These are phyloP conservation scores for Angomonas deanei DNA, from an alignment of 208 protist genomes.

Conservation along the genomic window DNA sequence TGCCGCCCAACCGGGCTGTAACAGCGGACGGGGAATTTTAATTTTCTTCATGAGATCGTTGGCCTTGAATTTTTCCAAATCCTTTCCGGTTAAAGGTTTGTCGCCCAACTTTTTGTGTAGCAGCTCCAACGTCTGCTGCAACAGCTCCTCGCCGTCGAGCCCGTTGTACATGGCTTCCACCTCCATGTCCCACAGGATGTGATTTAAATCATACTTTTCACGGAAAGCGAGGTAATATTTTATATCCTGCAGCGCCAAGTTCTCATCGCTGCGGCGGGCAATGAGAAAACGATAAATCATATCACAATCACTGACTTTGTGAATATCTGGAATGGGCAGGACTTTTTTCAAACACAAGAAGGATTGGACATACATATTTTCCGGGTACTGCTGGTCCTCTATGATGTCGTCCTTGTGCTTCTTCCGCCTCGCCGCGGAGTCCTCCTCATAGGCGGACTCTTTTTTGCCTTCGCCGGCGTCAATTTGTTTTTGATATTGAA, in stretches of 20 bases:
- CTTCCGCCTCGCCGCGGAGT: conserved; percentile 13
- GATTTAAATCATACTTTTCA: conserved; percentile 43
- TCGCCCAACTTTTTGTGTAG: conserved; percentile 17
- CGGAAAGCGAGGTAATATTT: conserved; percentile 49
- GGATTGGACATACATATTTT: conserved; percentile 21
- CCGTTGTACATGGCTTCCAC: conserved; percentile 38
- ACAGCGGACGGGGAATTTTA: conserved; percentile 36
- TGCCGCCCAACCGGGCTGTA: conserved; percentile 45
- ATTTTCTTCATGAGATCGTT: conserved; percentile 7
- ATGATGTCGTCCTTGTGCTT: conserved; percentile 15
- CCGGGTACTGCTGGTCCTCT: conserved; percentile 21
- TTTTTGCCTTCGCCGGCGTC: conserved; percentile 7
- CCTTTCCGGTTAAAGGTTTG: conserved; percentile 8
- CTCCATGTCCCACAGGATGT: conserved; percentile 44
- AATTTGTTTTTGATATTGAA: conserved; percentile 30
- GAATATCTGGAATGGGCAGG: conserved; percentile 46
- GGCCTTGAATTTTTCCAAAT: conserved; percentile 1
- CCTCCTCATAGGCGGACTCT: conserved; percentile 13
- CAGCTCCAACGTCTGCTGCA: conserved; percentile 25
- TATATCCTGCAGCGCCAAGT: conserved; percentile 24
- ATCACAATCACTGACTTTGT: conserved; percentile 56
- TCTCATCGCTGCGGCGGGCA: conserved; percentile 29
- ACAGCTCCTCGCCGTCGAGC: conserved; percentile 40
- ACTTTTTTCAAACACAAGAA: conserved; percentile 32
- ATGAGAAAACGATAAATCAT: conserved; percentile 60